These are phyloP conservation scores for Venturia pyrina DNA, from an alignment of 2,329 filamentous ascomycete species.

Conservation along the genomic window DNA sequence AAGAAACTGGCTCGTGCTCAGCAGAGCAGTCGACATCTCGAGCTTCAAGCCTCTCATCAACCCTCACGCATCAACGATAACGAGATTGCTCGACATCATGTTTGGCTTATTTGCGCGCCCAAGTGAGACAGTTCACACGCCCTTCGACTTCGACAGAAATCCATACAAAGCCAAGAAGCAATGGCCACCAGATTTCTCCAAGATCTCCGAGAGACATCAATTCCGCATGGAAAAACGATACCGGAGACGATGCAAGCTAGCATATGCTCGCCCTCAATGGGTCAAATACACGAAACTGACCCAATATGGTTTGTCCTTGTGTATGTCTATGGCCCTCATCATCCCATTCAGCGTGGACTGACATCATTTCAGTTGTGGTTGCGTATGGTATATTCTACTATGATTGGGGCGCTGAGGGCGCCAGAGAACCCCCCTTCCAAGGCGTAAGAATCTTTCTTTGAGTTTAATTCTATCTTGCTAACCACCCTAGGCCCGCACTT, in stretches of 20 bases:
- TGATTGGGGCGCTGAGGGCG: conserved; percentile 32
- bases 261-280: conserved; percentile 53
- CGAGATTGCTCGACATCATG: conserved; percentile 26
- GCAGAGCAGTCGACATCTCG: too few relatives aligned
- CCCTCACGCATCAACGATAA: not conserved
- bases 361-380: conserved; percentile 36
- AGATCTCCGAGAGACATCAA: conserved; percentile 61
- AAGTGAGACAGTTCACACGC: conserved; percentile 20
- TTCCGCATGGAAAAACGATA: conserved; percentile 71
- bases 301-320: conserved; percentile 50
- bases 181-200: conserved; percentile 69
- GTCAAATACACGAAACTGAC: conserved; percentile 54
- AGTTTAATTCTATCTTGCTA: conserved; percentile 7
- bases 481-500: conserved; percentile 17
- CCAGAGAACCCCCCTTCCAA: conserved; percentile 14
- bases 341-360: conserved; percentile 20
- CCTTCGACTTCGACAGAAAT: conserved; percentile 40
- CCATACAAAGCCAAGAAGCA: conserved; percentile 57
- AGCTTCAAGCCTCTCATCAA: not conserved
- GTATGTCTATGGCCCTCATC: conserved; percentile 34
- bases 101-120: conserved; percentile 38
- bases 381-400: conserved; percentile 52
- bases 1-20: not conserved
- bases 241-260: conserved; percentile 56
- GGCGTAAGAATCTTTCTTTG: conserved; percentile 10